Conservation (phyloP, 1,284 basidiomycete genomes). For the Coniophora puteana region DNA sequence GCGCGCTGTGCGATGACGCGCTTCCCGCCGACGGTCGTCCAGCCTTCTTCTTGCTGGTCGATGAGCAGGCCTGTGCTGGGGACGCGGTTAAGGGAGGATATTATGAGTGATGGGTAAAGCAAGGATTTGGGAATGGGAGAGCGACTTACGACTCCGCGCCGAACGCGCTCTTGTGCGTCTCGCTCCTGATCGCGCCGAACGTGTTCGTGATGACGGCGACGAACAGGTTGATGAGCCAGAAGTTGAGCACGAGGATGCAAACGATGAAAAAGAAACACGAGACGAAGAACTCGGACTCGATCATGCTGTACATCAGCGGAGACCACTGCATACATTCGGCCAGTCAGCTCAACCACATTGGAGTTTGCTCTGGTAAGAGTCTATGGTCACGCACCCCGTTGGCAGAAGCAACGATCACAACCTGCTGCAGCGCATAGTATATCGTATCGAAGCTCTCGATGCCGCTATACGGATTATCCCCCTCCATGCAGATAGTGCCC, state of each 20-base stretch:
- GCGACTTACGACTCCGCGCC: conserved; percentile 66
- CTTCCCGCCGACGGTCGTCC: conserved; percentile 46
- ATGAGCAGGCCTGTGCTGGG: conserved; percentile 42
- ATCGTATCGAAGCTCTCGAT: conserved; percentile 91
- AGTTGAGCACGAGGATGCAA: conserved; percentile 82
- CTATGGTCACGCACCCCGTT: conserved; percentile 51
- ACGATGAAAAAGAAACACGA: conserved; percentile 89
- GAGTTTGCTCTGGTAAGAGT: no score
- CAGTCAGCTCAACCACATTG: not conserved
- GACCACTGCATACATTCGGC: conserved; percentile 50
- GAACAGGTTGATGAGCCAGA: conserved; percentile 93
- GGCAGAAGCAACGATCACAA: conserved; percentile 82
- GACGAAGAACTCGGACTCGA: conserved; percentile 89
- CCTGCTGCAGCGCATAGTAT: conserved; percentile 78
- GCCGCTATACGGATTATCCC: conserved; percentile 65
- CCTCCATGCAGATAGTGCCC: conserved; percentile 45
- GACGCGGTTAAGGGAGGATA: conserved; percentile 2
- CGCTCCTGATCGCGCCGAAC: conserved; percentile 85
- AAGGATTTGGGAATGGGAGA: not conserved
- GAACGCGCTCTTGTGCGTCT: conserved; percentile 93
- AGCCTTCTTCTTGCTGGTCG: conserved; percentile 59
- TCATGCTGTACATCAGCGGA: conserved; percentile 85
- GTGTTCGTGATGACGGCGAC: conserved; percentile 97
- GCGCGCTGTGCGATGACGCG: conserved; percentile 31
- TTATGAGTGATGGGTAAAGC: conserved; percentile 4